Conservation (phyloP, 345 rosid genomes). For the Eutrema japonicum region DNA sequence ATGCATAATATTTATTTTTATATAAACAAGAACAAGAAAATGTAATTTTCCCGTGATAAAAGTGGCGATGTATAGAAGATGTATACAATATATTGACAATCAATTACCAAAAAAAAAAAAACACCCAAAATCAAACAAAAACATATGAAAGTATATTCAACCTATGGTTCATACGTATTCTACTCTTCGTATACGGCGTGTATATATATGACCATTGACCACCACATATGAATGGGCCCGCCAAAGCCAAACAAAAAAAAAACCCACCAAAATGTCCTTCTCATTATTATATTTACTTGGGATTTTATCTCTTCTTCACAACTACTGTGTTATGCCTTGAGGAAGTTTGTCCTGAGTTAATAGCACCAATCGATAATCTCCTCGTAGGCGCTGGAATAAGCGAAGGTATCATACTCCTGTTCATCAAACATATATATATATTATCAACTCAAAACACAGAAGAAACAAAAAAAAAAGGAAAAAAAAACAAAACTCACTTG, state of each 20-base stretch:
- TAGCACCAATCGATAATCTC: conserved; percentile 48
- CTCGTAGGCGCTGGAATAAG: conserved; percentile 65
- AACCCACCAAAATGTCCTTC: conserved; percentile 23
- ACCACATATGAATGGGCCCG: conserved; percentile 33
- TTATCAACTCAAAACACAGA: neutral
- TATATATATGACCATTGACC: conserved; percentile 9
- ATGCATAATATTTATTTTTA: neutral
- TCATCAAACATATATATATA: neutral
- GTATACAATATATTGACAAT: conserved; percentile 21
- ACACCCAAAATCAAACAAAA: conserved; percentile 25
- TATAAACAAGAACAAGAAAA: neutral
- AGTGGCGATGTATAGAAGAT: neutral
- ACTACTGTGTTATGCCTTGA: conserved; percentile 38
- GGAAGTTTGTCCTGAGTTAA: conserved; percentile 39
- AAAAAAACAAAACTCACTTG: conserved; percentile 26
- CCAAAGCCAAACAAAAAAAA: conserved; percentile 27
- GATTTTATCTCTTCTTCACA: conserved; percentile 43
- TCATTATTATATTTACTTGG: conserved; percentile 13
- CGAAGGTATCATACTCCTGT: conserved; percentile 82
- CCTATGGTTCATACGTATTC: conserved; percentile 32
- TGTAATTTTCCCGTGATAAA: neutral
- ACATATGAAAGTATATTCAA: conserved; percentile 8
- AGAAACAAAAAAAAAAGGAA: neutral
- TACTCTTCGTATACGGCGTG: conserved; percentile 34
- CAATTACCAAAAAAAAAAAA: neutral